Evolutionary conservation across 179 eudicot species (phyloP).

Genomic region (Carnegiea gigantea): DNA sequence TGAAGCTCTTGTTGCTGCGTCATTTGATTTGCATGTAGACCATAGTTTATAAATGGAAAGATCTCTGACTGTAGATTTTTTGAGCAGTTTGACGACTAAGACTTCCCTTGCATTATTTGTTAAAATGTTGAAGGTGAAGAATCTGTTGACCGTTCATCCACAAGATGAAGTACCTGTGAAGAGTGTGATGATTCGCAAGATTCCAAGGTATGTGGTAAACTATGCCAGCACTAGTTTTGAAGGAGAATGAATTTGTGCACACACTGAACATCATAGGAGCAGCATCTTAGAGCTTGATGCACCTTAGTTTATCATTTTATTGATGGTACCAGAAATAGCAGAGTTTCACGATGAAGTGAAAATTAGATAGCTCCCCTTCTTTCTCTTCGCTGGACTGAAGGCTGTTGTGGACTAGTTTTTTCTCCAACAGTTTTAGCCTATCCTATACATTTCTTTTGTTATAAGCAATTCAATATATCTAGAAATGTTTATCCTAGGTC

Average conservation of each 20-base stretch:
- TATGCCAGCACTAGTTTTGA: neutral
- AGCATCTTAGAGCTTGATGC: neutral
- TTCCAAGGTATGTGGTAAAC: constrained; percentile 61
- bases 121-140: constrained; percentile 58
- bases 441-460: neutral
- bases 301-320: neutral
- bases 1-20: neutral
- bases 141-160: constrained; percentile 74
- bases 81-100: neutral
- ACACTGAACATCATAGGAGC: neutral
- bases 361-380: neutral
- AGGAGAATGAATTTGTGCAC: neutral
- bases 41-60: neutral
- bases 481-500: neutral
- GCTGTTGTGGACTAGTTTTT: neutral
- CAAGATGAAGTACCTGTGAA: constrained; percentile 84
- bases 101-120: neutral
- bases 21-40: neutral
- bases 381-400: neutral
- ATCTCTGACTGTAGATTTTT: neutral
- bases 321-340: no score
- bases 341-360: neutral
- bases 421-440: neutral
- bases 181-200: constrained; percentile 90
- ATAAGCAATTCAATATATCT: neutral